A percentile compares a stretch with the other conserved stretches of the same genome.
phyloP scores from a whole-genome alignment of 495 filamentous ascomycete genomes.

The Penicillium odoratum region DNA sequence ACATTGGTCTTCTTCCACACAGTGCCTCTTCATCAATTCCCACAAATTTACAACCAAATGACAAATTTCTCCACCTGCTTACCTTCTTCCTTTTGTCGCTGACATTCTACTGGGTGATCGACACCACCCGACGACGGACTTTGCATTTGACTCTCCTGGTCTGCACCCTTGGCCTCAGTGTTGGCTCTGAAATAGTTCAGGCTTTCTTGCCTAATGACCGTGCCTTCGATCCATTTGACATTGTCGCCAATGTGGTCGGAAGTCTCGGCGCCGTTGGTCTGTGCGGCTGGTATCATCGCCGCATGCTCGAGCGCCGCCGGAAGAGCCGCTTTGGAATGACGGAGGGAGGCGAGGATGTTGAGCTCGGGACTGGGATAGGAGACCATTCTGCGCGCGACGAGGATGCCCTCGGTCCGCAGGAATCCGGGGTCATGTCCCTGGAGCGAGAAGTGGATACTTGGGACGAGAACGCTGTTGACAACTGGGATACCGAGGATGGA shows the following conservation, averaged over 20 bases:
- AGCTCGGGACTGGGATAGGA: slow-evolving; percentile 52
- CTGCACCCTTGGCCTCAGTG: slow-evolving; percentile 68
- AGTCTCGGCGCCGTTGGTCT: slow-evolving; percentile 67
- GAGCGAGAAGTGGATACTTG: slow-evolving; percentile 80
- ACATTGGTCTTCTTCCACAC: slow-evolving; percentile 69
- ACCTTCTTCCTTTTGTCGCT: slow-evolving; percentile 88
- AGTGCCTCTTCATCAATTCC: slow-evolving; percentile 60
- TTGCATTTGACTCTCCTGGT: slow-evolving; percentile 82
- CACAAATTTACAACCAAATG: slow-evolving; percentile 70
- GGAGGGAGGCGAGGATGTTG: slow-evolving; percentile 54
- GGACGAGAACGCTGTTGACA: slow-evolving; percentile 78
- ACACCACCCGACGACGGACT: slow-evolving; percentile 80
- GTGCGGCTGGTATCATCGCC: slow-evolving; percentile 87
- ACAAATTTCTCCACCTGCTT: slow-evolving; percentile 86
- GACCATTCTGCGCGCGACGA: slow-evolving; percentile 46
- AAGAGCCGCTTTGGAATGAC: slow-evolving; percentile 70
- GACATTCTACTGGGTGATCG: slow-evolving; percentile 95
- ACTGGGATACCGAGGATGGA: slow-evolving; percentile 66
- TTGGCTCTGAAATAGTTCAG: slow-evolving; percentile 88
- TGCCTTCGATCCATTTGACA: slow-evolving; percentile 79
- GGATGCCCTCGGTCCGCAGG: slow-evolving; percentile 58
- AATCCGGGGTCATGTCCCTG: slow-evolving; percentile 53
- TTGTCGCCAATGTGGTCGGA: slow-evolving; percentile 85
- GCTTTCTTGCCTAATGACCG: slow-evolving; percentile 77
- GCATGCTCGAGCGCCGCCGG: slow-evolving; percentile 90